A percentile compares a stretch with the other conserved stretches of the same genome.
Conservation (phyloP, 208 protist species). For the Herpetomonas tarakana region DNA sequence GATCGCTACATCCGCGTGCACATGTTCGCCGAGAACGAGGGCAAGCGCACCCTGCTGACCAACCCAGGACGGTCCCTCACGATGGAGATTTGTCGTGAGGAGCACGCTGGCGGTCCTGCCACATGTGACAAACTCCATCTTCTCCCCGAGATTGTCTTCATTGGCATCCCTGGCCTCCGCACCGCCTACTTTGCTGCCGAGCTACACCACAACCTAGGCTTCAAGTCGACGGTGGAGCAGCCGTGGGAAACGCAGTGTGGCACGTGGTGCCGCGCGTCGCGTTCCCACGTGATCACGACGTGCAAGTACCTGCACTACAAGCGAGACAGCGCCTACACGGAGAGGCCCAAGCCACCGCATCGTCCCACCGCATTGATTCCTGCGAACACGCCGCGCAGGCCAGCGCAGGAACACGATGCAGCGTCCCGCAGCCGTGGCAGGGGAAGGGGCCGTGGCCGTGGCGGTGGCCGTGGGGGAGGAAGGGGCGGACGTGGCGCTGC, state of each 20-base stretch:
- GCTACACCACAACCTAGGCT: slow-evolving; percentile 60
- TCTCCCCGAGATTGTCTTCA: slow-evolving; percentile 57
- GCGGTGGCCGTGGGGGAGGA: slow-evolving; percentile 15
- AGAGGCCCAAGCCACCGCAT: slow-evolving; percentile 43
- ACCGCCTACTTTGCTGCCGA: slow-evolving; percentile 76
- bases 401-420: slow-evolving; percentile 18
- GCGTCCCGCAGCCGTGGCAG: slow-evolving; percentile 10
- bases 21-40: slow-evolving; percentile 68
- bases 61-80: slow-evolving; percentile 29
- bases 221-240: slow-evolving; percentile 38
- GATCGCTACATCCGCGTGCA: slow-evolving; percentile 73
- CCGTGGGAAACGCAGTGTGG: slow-evolving; percentile 50
- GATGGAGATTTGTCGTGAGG: slow-evolving; percentile 40
- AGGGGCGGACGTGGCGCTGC: slow-evolving; percentile 6
- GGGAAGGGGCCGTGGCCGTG: slow-evolving; percentile 20
- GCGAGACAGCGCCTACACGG: slow-evolving; percentile 42
- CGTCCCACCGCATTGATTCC: slow-evolving; percentile 52
- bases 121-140: slow-evolving; percentile 62
- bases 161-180: slow-evolving; percentile 45
- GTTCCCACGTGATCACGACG: slow-evolving; percentile 68
- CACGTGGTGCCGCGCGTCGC: slow-evolving; percentile 50
- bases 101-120: slow-evolving; percentile 20
- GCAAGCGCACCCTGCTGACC: slow-evolving; percentile 38
- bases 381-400: slow-evolving; percentile 42
- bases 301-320: slow-evolving; percentile 76